Evolutionary conservation across 495 filamentous ascomycete genomes (phyloP).

Genomic region (Aspergillus conjunctus): DNA sequence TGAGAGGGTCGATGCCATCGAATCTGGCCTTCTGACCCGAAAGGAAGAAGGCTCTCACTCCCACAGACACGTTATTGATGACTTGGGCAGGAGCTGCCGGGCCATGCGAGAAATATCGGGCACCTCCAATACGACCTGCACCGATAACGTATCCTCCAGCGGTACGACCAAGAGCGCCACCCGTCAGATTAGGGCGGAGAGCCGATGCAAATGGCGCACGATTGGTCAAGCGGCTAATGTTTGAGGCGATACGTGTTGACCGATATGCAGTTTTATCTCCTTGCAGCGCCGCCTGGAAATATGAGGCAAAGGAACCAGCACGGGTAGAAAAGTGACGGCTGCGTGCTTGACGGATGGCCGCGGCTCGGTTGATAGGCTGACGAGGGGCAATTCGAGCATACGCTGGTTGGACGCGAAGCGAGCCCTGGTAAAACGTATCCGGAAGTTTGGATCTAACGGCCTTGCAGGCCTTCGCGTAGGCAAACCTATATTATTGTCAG

Average conservation of each 20-base stretch:
- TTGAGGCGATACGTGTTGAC: conserved; percentile 64
- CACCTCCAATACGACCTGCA: conserved; percentile 67
- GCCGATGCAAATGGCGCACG: conserved; percentile 86
- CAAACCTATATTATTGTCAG: conserved; percentile 51
- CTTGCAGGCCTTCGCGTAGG: conserved; percentile 63
- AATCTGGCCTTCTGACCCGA: conserved; percentile 83
- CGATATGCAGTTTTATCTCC: conserved; percentile 66
- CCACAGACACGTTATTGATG: conserved; percentile 89
- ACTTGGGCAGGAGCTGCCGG: conserved; percentile 85
- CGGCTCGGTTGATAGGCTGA: conserved; percentile 73
- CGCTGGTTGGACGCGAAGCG: conserved; percentile 51
- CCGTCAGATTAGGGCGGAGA: conserved; percentile 88
- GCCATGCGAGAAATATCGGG: conserved; percentile 86
- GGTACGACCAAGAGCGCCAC: conserved; percentile 80
- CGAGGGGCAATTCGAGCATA: conserved; percentile 56
- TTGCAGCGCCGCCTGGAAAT: conserved; percentile 51
- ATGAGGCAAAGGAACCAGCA: conserved; percentile 63
- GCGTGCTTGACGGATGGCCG: conserved; percentile 71
- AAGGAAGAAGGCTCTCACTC: conserved; percentile 86
- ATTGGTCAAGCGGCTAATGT: conserved; percentile 66
- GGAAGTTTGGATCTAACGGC: conserved; percentile 64
- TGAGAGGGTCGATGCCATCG: conserved; percentile 65
- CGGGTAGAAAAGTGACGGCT: conserved; percentile 74
- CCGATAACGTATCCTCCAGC: conserved; percentile 84
- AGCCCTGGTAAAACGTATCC: conserved; percentile 47